These are phyloP conservation scores for Osmanthus fragrans DNA, from an alignment of 257 asterid genomes.

Conservation along the genomic window DNA sequence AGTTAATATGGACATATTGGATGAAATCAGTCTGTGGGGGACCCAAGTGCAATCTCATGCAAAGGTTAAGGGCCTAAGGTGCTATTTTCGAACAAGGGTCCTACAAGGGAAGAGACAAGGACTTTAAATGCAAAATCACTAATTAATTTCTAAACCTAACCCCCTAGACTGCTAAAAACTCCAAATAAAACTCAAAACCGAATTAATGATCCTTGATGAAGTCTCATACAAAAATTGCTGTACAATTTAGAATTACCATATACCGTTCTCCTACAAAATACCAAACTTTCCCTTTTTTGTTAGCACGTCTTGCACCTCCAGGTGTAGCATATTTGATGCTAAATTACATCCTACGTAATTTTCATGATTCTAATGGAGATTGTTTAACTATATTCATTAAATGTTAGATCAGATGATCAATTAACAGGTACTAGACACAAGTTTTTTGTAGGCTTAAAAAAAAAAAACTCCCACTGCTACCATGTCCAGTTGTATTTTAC, in stretches of 20 bases:
- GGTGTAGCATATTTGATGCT: no score
- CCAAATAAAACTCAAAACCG: no score
- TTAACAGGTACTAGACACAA: not conserved
- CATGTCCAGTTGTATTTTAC: not conserved
- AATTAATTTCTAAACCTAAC: not conserved
- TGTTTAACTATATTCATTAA: not conserved
- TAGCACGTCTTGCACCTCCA: no score
- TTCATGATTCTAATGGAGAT: no score
- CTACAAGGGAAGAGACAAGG: not conserved
- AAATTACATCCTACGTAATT: no score
- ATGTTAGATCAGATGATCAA: not conserved
- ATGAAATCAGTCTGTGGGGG: not conserved
- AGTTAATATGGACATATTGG: not conserved
- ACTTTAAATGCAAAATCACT: not conserved
- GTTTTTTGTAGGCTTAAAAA: not conserved
- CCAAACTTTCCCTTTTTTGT: no score
- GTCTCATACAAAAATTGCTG: no score
- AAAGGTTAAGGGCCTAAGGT: not conserved
- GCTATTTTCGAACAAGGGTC: not conserved
- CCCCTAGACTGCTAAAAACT: no score
- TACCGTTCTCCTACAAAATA: no score
- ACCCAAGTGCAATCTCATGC: not conserved
- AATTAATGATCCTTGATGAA: no score
- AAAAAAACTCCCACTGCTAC: not conserved
- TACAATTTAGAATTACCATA: no score